Base-by-base conservation (phyloP, 1,139 yeast genomes). In the Candida sp. region DNA sequence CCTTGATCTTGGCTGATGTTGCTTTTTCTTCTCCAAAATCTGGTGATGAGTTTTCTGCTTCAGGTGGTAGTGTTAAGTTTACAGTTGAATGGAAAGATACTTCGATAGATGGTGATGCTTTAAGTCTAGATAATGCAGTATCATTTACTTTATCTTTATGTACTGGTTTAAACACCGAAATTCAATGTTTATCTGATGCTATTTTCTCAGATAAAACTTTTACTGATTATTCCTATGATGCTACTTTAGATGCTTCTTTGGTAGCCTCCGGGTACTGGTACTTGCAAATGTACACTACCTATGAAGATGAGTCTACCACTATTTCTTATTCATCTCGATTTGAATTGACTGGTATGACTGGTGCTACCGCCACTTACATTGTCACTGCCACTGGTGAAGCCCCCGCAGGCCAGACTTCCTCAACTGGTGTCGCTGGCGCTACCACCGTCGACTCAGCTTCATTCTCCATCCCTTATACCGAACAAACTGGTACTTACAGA, bases 291-390 rank as follows among this genome's bases (percentile, higher is more conserved):
- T 79, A 73, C 51, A 62, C 77, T 8, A 48, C 55, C 7, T 73
- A 66, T 45, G 43, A 54, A 2, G 62, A 60, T n/a, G 84, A 83
- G 12, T 67, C 65, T 52, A 64, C 63, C 53, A 73, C 91, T n/a
- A 82, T 80, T 52, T 87, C 84, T 56, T 90, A 90, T 63, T 63
- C 95, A 1, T 73, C 77, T 33, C 72, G 96, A 56, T 86, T 90
- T 64, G 51, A 62, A 36, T 69, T 90, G 49, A 62, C 72, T 0
- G 90, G 84, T 11, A 87, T 90, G 95, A 61, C 78, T 1, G 97
- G 96, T 33, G 47, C 81, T 1, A 52, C 66, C 11, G 50, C 51
- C 5, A 60, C 71, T 4, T 61, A 69, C 33, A 54, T 53, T 5
- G 55, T 54, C 27, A 63, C 72, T 15, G 60, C 49, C 32, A 62